phyloP scores from a whole-genome alignment of 177 flowering plant species.

The Vitis hybrid region DNA sequence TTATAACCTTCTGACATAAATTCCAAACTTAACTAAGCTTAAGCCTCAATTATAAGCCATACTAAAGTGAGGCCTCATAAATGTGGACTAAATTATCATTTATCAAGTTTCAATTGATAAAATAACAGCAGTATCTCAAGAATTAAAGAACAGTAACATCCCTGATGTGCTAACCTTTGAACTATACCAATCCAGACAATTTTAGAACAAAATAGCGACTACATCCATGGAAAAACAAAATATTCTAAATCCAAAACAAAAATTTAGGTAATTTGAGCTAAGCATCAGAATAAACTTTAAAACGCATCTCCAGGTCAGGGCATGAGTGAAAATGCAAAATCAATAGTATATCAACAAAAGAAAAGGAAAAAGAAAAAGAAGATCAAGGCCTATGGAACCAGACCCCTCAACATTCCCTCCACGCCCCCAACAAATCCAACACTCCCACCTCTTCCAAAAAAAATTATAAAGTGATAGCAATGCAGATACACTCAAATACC shows the following conservation, averaged over 20 bases:
- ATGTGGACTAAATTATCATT: too few species aligned
- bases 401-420: not conserved
- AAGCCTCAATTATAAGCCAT: too few species aligned
- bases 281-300: too few species aligned
- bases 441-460: too few species aligned
- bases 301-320: too few species aligned
- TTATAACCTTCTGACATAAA: too few species aligned
- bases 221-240: not conserved
- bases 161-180: not conserved
- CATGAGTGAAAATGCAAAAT: too few species aligned
- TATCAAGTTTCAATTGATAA: too few species aligned
- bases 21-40: too few species aligned
- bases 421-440: too few species aligned
- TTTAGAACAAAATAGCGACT: not conserved
- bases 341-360: not conserved
- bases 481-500: conserved; percentile 32
- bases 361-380: not conserved
- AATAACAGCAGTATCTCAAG: not conserved
- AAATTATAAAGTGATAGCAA: not conserved
- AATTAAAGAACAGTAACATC: not conserved
- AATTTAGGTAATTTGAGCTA: not conserved
- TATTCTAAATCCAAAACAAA: not conserved
- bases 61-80: too few species aligned
- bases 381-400: not conserved
- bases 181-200: not conserved